phyloP scores from a whole-genome alignment of 2,329 filamentous ascomycete genomes.

The Blastomyces percursus region DNA sequence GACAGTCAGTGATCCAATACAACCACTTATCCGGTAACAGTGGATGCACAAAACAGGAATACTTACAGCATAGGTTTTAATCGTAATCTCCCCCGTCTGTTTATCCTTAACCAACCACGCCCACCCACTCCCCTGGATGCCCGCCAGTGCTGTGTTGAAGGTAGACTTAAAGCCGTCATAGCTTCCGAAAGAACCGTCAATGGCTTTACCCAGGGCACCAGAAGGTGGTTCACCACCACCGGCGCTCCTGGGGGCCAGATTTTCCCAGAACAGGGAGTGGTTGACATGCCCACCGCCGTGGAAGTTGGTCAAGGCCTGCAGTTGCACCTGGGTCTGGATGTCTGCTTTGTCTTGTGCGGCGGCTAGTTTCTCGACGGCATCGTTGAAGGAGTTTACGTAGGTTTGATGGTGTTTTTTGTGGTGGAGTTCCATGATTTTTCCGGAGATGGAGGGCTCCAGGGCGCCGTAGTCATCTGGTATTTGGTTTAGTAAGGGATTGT shows the following conservation, averaged over 20 bases:
- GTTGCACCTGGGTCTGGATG: conserved; percentile 46
- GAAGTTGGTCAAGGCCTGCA: conserved; percentile 54
- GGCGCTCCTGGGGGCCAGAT: conserved; percentile 50
- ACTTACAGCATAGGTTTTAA: conserved; percentile 53
- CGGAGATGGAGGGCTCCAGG: conserved; percentile 72
- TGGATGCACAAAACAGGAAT: neutral
- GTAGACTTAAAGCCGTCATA: conserved; percentile 51
- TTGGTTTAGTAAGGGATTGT: neutral
- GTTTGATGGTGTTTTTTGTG: conserved; percentile 91
- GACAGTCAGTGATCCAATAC: neutral
- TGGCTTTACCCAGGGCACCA: conserved; percentile 46
- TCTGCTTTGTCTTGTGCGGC: conserved; percentile 46
- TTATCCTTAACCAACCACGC: conserved; percentile 53
- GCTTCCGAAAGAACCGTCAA: conserved; percentile 49
- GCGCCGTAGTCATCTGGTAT: conserved; percentile 82
- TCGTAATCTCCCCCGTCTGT: conserved; percentile 46
- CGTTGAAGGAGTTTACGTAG: conserved; percentile 83
- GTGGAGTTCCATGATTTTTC: conserved; percentile 93
- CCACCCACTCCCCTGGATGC: conserved; percentile 56
- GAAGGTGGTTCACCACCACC: conserved; percentile 54
- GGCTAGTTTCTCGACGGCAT: conserved; percentile 59
- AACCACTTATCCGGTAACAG: neutral
- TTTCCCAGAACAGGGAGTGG: conserved; percentile 58
- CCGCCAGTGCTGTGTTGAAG: conserved; percentile 53
- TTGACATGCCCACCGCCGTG: conserved; percentile 54